Conservation (phyloP, 2,329 filamentous ascomycete genomes). For the Elsinoe arachidis region DNA sequence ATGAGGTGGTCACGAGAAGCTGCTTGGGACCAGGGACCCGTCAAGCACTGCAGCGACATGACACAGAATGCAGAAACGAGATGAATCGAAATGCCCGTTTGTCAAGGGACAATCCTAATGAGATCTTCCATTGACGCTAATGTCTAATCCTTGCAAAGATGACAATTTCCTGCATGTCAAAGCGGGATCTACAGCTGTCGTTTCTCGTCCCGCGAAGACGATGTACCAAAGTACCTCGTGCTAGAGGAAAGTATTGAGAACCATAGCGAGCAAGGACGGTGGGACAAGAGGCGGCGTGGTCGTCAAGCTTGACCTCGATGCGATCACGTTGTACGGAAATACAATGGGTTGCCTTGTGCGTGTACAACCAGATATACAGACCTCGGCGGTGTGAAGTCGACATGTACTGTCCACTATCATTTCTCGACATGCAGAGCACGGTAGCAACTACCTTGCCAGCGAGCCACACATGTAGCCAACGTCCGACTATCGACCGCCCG, state of each 20-base stretch:
- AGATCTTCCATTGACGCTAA: slow-evolving; percentile 4
- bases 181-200: background rate
- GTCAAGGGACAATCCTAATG: background rate
- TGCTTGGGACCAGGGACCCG: background rate
- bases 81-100: background rate
- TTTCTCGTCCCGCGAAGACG: background rate
- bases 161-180: slow-evolving; percentile 8
- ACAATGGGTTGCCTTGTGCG: background rate
- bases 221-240: slow-evolving; percentile 6
- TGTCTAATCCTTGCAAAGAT: slow-evolving; percentile 3
- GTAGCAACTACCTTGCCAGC: background rate
- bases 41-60: background rate
- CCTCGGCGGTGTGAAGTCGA: background rate
- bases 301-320: background rate
- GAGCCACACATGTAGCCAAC: background rate
- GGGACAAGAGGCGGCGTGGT: background rate
- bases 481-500: background rate
- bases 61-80: slow-evolving; percentile 1
- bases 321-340: background rate
- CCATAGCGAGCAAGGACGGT: background rate
- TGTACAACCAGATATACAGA: background rate
- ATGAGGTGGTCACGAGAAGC: background rate
- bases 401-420: background rate
- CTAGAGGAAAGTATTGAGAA: too few relatives aligned
- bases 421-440: background rate